Percentiles rank a stretch among this genome's conserved stretches.
phyloP scores from a whole-genome alignment of 1,284 basidiomycete species.

The Veloboletus limbatus region DNA sequence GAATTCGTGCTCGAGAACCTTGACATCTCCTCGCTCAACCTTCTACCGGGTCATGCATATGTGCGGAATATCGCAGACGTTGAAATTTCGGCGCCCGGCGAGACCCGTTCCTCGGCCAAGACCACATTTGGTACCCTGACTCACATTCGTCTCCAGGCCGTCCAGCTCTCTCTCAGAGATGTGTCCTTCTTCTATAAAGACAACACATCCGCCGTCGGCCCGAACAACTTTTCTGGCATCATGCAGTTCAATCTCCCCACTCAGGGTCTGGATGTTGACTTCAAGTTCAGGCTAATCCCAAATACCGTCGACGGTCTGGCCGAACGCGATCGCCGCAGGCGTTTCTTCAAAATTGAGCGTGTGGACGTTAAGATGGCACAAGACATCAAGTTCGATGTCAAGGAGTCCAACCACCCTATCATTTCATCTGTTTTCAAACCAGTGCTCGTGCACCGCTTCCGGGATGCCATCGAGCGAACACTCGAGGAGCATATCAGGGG shows the following conservation, averaged over 20 bases:
- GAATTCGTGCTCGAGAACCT: constrained; percentile 73
- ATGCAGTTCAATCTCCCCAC: constrained; percentile 58
- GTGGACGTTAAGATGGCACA: constrained; percentile 51
- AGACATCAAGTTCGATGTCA: constrained; percentile 50
- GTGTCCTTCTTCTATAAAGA: constrained; percentile 72
- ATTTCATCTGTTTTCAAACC: constrained; percentile 60
- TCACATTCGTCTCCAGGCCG: constrained; percentile 57
- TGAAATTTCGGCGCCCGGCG: constrained; percentile 52
- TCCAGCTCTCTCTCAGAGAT: constrained; percentile 58
- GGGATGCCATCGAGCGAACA: constrained; percentile 53
- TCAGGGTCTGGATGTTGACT: constrained; percentile 62
- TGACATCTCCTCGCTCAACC: constrained; percentile 57
- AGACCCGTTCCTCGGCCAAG: constrained; percentile 36
- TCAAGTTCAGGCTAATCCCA: constrained; percentile 61
- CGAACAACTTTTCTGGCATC: constrained; percentile 56
- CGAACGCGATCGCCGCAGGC: constrained; percentile 43
- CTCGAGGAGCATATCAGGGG: constrained; percentile 52
- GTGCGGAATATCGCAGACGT: constrained; percentile 72
- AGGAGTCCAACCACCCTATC: constrained; percentile 59
- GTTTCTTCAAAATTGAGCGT: constrained; percentile 57
- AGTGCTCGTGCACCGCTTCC: constrained; percentile 51
- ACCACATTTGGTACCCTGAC: constrained; percentile 60
- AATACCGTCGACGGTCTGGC: constrained; percentile 39
- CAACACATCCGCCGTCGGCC: constrained; percentile 49
- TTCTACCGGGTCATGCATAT: constrained; percentile 67